Base-by-base conservation (phyloP, 495 filamentous ascomycete species). In the Daldinia grandis region DNA sequence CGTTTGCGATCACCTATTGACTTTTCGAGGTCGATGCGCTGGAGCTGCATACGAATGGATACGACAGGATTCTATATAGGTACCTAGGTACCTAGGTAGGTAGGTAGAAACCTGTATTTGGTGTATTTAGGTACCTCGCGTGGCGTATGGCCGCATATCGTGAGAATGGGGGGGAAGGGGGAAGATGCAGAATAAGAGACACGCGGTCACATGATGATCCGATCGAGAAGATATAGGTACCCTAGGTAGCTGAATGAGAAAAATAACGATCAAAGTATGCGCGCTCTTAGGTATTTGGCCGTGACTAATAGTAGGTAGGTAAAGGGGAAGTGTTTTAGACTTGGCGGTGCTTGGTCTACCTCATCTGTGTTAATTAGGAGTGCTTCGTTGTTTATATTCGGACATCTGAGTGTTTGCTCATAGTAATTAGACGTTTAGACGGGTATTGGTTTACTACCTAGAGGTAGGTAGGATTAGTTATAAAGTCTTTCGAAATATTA, bases 181-280 rank as follows among this genome's bases (percentile, higher is more conserved):
- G 61, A 57, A 49, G 53, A 66, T 9, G 24, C 24, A 51, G 51
- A 55, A 69, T 21, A 44, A 47, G 19, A 58, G 59, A 58, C 42
- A 64, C 56, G 42, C 57, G 60, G 56, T 68, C 64, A 68, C 47
- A 69, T 24, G 69, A 68, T 64, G 50, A 60, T 66, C 38, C 27
- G 58, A 54, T 58, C 60, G 27, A 67, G 62, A 65, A 66, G 62
- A 70, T 63, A n/a, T n/a, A n/a, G n/a, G n/a, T n/a, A n/a, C n/a
- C n/a, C n/a, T n/a, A 67, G 51, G 62, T 38, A 56, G 53, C 33
- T 69, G 51, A 64, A 74, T 51, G 66, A 70, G 38, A 62, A 40
- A 68, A 50, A 30, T 19, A 12, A 35, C 21, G 12, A 40, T 38
- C 33, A 37, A 37, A 27, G 21, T 44, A 28, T 14, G 21, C 21